A percentile compares a stretch with the other conserved stretches of the same genome.
phyloP scores from a whole-genome alignment of 1,284 basidiomycete genomes.

The Pseudozyma tsukubaensis region DNA sequence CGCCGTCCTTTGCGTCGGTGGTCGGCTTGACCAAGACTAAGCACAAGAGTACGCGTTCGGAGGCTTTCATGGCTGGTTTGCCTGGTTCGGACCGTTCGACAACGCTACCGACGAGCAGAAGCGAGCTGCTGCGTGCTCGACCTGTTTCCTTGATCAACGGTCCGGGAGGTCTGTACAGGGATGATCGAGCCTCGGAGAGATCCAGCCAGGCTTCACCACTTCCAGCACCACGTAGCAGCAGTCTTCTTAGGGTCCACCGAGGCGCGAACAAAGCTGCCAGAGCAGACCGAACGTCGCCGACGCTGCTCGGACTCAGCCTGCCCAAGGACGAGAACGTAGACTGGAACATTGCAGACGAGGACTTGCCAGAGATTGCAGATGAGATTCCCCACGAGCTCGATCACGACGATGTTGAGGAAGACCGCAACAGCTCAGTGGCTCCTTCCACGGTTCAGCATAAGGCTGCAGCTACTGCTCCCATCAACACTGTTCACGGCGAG shows the following conservation, averaged over 20 bases:
- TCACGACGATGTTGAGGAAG: conserved; percentile 1
- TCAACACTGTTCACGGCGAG: conserved; percentile 16
- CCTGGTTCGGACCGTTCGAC: conserved; percentile 23
- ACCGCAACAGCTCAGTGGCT: conserved; percentile 12
- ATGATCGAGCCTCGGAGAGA: conserved; percentile 21
- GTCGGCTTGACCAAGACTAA: conserved; percentile 22
- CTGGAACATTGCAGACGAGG: conserved; percentile 53
- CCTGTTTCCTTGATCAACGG: conserved; percentile 46
- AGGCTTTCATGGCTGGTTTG: conserved; percentile 29
- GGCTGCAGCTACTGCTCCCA: not conserved
- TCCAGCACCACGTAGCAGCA: conserved; percentile 35
- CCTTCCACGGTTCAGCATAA: conserved; percentile 17
- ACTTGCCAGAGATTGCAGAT: conserved; percentile 39
- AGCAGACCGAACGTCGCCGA: conserved; percentile 29
- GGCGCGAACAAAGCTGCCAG: conserved; percentile 8
- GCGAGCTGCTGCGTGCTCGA: conserved; percentile 32
- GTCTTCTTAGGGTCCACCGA: conserved; percentile 25
- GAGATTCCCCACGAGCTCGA: conserved; percentile 13
- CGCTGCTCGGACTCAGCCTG: conserved; percentile 36
- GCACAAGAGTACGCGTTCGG: conserved; percentile 28
- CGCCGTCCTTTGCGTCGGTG: conserved; percentile 23
- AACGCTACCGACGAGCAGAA: conserved; percentile 28
- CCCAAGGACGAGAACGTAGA: conserved; percentile 33
- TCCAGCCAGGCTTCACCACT: conserved; percentile 35
- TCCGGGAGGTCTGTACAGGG: conserved; percentile 35